These are phyloP conservation scores for Thermothielavioides terrestris DNA, from an alignment of 495 filamentous ascomycete genomes.

Conservation along the genomic window DNA sequence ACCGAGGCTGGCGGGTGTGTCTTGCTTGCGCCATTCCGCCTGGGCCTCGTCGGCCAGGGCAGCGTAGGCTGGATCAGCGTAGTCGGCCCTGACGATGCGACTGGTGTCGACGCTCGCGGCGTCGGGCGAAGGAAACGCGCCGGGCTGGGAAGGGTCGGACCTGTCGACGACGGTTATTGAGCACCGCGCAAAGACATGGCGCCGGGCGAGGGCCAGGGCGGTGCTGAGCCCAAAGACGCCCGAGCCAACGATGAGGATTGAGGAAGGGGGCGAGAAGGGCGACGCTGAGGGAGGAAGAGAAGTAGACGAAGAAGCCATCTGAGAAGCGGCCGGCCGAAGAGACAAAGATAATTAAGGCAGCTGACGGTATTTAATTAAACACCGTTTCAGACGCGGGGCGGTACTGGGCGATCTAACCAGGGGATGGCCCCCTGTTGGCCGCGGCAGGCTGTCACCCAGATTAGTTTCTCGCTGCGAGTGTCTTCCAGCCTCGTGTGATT, in stretches of 20 bases:
- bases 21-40: conserved; percentile 57
- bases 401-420: not conserved
- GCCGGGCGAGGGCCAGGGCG: conserved; percentile 50
- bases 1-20: conserved; percentile 43
- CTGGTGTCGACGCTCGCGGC: conserved; percentile 67
- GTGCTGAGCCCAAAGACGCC: conserved; percentile 72
- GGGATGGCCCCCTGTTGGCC: not conserved
- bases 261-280: conserved; percentile 29
- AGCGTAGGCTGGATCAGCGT: conserved; percentile 63
- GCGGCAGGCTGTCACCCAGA: not conserved
- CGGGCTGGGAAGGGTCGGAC: conserved; percentile 34
- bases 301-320: conserved; percentile 5
- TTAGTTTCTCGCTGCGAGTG: not conserved
- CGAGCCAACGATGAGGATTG: conserved; percentile 66
- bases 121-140: conserved; percentile 56
- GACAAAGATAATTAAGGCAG: too few species aligned
- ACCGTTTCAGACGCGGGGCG: conserved; percentile 3
- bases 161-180: conserved; percentile 63
- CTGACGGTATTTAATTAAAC: conserved; percentile 3
- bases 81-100: conserved; percentile 76
- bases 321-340: conserved; percentile 6
- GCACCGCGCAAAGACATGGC: conserved; percentile 45
- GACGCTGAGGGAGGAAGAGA: conserved; percentile 14
- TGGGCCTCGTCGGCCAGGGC: conserved; percentile 60
- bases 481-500: too few species aligned